Evolutionary conservation across 2,329 filamentous ascomycete genomes (phyloP), one percentile per base, ranked within the genome.

Genomic region (Pseudocercospora musae): DNA sequence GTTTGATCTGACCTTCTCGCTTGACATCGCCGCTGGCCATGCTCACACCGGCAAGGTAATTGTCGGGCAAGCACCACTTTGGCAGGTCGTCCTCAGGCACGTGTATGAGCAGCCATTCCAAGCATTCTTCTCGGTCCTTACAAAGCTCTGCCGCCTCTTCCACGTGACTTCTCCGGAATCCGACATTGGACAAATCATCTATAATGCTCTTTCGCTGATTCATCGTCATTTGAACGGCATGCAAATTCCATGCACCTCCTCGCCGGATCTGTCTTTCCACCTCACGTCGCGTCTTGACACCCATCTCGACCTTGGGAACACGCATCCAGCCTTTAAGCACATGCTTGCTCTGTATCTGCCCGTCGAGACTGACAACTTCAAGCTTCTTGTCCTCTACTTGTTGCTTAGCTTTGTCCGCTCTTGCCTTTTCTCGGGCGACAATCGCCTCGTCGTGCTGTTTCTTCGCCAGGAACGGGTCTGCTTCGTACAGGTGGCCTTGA

Each of bases 21-120:
- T 87, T 90, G 64, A 97, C 76, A 73, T 97, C 89, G 6, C 88
- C 89, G 56, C 90, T 90, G 0, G 88, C 94, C 66, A 99, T 88
- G 49, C 89, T 92, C 25, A 98, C 88, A 21, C 95, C 95, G 27
- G 93, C 94, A 10, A 90, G 88, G 75, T 99, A 99, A 64, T 88
- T 90, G 77, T 96, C 93, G 0, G 95, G 95, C 46, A 99, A 80
- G 69, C 91, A 91, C 92, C 94, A 98, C 6, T 85, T 82, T 0
- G 95, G 95, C n/a, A 98, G 80, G 71, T 98, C 95, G 73, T 99
- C 95, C 74, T 99, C 95, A 0, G 95, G 95, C 2, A 99, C 92
- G 76, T 99, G 94, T 57, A 98, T 93, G 54, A 99, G 84, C 15
- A 99, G 83, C 95, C 95, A 99, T 75, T 98, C 94, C 2, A 99